These are phyloP conservation scores for Crithidia bombi DNA, from an alignment of 208 protist species.

Conservation along the genomic window DNA sequence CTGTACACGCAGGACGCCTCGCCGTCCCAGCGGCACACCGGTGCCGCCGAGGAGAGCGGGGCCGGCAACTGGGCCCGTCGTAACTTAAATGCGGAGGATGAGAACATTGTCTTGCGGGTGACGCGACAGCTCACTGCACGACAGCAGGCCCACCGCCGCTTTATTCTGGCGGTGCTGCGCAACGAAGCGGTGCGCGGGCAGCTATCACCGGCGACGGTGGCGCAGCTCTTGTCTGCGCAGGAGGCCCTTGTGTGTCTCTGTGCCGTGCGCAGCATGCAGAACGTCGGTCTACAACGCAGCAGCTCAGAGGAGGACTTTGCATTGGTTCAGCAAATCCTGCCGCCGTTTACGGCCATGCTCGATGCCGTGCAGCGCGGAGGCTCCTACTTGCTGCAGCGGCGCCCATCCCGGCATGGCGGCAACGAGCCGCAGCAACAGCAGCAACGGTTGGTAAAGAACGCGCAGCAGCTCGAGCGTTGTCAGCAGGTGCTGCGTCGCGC, in stretches of 20 bases:
- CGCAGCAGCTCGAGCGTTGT: constrained; percentile 57
- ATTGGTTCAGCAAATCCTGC: constrained; percentile 12
- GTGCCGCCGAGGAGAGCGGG: not conserved
- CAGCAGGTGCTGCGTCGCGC: constrained; percentile 64
- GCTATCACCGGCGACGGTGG: constrained; percentile 55
- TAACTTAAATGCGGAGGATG: constrained; percentile 72
- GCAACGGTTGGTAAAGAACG: constrained; percentile 20
- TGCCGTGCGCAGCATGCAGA: constrained; percentile 76
- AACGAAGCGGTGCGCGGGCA: constrained; percentile 35
- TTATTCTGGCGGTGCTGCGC: constrained; percentile 65
- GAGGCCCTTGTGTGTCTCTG: constrained; percentile 67
- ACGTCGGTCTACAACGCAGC: constrained; percentile 44
- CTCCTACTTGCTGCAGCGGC: constrained; percentile 20
- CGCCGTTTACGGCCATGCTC: constrained; percentile 27
- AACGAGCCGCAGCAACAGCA: not conserved
- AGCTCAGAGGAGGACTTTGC: constrained; percentile 9
- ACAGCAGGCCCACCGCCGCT: constrained; percentile 78
- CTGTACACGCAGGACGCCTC: constrained; percentile 1
- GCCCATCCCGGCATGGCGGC: constrained; percentile 17
- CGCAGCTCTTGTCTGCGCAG: constrained; percentile 70
- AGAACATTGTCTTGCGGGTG: constrained; percentile 75
- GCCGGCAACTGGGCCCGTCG: constrained; percentile 75
- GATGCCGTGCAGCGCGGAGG: constrained; percentile 3
- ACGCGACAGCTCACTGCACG: constrained; percentile 61
- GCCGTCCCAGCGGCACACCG: not conserved